Base-by-base conservation (phyloP, 2,329 filamentous ascomycete genomes). In the Hirsutella rhossiliensis region DNA sequence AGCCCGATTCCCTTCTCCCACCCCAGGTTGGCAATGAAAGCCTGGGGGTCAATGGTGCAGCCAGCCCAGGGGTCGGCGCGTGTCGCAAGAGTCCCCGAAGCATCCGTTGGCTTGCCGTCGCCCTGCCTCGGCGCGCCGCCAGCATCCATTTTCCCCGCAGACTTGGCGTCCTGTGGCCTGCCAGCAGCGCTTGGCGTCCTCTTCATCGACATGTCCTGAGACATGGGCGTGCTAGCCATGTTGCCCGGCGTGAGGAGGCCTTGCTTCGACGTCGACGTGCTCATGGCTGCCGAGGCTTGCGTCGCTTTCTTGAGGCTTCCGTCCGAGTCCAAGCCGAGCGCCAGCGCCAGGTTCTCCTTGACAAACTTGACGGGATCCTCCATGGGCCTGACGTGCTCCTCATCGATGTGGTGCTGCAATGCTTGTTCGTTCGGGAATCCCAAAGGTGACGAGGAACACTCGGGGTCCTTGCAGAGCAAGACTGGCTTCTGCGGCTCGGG, bases 371-470 rank as follows among this genome's bases (percentile, higher is more conserved):
- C 38, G 3, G 78, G 76, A 46, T 82, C 62, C 48, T 75, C 64
- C 37, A 64, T 61, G 6, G 77, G 77, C 54, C 70, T 73, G 19
- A 68, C 60, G 50, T 82, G 78, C 54, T 80, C 76, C 45, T 80
- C 73, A n/a, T 75, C 64, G 8, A 69, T 59, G 52, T 82, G 78
- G 11, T 60, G 55, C 43, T 70, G 67, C 41, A 72, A 63, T 12
- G 69, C 68, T 50, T 79, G 73, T 48, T 80, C 72, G 7, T 61
- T 75, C 2, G 67, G 53, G 50, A 80, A 81, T 0, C 68, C 72
- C 12, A 64, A 60, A 2, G 54, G 56, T 9, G 69, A 66, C 49
- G 65, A 64, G 27, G 78, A 75, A 51, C 78, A 82, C 30, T 72
- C 69, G 2, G 62, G 51, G 41, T 80, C 75, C 18, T 68, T 62